Evolutionary conservation across 768 basidiomycete genomes (phyloP), one percentile per base, ranked within the genome.

Genomic region (Daedaleopsis sinensis): DNA sequence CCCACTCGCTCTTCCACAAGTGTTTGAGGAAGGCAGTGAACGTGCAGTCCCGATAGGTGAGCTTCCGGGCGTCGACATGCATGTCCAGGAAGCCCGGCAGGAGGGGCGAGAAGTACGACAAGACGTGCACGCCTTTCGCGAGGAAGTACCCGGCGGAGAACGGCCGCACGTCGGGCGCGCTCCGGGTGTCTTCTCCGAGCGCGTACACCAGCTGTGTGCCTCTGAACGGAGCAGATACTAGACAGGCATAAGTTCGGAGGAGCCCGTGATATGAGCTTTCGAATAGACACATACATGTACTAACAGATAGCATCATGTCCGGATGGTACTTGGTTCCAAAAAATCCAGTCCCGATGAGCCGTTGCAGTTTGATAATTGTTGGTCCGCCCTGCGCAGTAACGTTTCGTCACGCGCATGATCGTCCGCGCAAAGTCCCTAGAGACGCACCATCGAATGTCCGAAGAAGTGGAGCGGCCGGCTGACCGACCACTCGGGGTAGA

Each of bases 1-100:
- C 80, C 82, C 82, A 84, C 16, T 81, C 79, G 58, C 79, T 82
- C 57, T 70, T 74, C 75, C 78, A 77, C 11, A 84, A 66, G 36
- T 80, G 77, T 19, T 67, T 66, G 24, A 80, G 47, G 19, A 81
- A 70, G 0, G 67, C 56, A 11, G 50, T 0, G 48, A 78, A 63
- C 1, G 78, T 76, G 7, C 72, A 67, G 23, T 82, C 74, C n/a
- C 67, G 66, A 62, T 71, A 81, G 1, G 80, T 76, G 32, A 84
- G 66, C 5, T 68, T 64, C 42, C 81, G 78, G 19, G 76, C 70
- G 58, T 82, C 81, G 11, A 75, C 74, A 60, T 80, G 80, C 39
- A 82, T 58, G 68, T 83, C 79, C 11, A 80, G 44, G 12, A 68
- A 42, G 7, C 57, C 44, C 18, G 79, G 78, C 2, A 82, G 67